Base-by-base conservation (phyloP, 164 flowering plant genomes). In the Malania oleifera region DNA sequence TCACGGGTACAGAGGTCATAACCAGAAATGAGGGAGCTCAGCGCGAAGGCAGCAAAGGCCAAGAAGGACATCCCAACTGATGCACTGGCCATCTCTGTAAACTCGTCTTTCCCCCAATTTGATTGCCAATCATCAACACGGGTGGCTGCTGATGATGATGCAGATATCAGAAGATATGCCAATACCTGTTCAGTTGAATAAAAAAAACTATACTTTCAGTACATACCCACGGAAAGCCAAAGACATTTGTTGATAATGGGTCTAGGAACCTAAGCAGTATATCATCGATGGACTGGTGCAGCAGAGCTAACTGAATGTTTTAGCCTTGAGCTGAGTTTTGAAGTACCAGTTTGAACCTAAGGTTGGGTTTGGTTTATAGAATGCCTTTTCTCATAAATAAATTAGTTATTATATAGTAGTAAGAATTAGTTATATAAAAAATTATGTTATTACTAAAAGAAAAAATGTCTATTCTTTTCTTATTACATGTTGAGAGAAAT, bases 81-180 rank as follows among this genome's bases (percentile, higher is more conserved):
- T 14, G 93, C 97, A 63, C 72, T 83, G 0, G 91, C 96, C 90
- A 78, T 82, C 62, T 69, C 69, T 2, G 98, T 89, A 76, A 92
- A 89, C 65, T 78, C 77, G 46, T 92, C 98, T 56, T 78, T 83
- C 11, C 98, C 97, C 96, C 96, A 92, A 29, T 87, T 84, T 7
- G 82, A 62, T 48, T 71, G 70, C 96, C 93, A 87, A 59, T 79
- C 86, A 47, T 79, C 83, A 25, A 84, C 91, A 48, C 95, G 73
- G 2, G 96, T 77, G 22, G 96, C 98, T 11, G 96, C 85, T 0
- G 96, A 70, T 3, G 98, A 87, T 37, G 98, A 77, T 51, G 98
- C 85, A 17, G 98, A 92, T 56, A 89, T 76, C 59, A 92, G 57
- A 31, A 92, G 88, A 74, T 92, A 92, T 11, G 98, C 85, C 37